Conservation (phyloP, 2,329 filamentous ascomycete genomes). For the Botrytis cinerea region DNA sequence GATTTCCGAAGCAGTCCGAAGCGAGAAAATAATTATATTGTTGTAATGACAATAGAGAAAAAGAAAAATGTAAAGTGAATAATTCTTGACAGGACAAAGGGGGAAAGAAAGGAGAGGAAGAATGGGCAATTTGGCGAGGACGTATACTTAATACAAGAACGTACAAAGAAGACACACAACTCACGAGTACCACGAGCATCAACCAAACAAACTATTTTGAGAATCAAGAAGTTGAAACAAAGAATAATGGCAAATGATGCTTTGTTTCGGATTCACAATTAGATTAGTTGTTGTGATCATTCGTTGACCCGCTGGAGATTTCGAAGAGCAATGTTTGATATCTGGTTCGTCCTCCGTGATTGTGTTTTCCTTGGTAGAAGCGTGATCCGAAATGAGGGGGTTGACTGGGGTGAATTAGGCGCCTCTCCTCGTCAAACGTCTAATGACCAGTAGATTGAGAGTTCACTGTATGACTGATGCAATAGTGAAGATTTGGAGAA, state of each 20-base stretch:
- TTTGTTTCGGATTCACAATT: constrained; percentile 15
- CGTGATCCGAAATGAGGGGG: not conserved
- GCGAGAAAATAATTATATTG: not conserved
- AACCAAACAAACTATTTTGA: constrained; percentile 16
- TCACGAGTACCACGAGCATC: not conserved
- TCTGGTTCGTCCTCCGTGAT: constrained; percentile 12
- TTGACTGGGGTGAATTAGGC: constrained; percentile 14
- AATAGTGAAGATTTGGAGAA: not conserved
- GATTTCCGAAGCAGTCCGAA: not conserved
- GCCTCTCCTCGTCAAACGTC: not conserved
- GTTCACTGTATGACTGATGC: constrained; percentile 7
- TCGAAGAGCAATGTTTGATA: not conserved
- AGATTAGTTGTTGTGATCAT: not conserved
- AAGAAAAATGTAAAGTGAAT: constrained; percentile 14
- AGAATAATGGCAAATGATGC: not conserved
- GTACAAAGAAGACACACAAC: not conserved
- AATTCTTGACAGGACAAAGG: not conserved
- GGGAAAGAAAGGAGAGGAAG: not conserved
- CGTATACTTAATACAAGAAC: constrained; percentile 6
- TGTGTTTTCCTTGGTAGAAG: not conserved
- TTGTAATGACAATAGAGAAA: constrained; percentile 12
- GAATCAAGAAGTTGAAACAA: constrained; percentile 3
- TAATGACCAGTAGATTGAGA: constrained; percentile 10
- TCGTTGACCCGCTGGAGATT: not conserved
- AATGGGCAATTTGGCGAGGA: not conserved